A percentile compares a stretch with the other conserved stretches of the same genome.
phyloP scores from a whole-genome alignment of 148 eudicot species.

The Salicornia ramosissima region DNA sequence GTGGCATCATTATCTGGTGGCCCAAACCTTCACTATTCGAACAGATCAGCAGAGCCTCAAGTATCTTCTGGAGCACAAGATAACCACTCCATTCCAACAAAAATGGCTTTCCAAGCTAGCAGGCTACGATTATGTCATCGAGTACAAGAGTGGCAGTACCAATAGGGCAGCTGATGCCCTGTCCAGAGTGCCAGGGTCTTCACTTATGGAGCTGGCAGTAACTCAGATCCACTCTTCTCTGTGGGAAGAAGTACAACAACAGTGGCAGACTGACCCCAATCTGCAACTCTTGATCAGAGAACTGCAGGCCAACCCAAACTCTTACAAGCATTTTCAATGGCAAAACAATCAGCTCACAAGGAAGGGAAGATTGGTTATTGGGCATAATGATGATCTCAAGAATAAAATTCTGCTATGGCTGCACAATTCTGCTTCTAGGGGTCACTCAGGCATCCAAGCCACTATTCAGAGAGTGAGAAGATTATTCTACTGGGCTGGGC shows the following conservation, averaged over 20 bases:
- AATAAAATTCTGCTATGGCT: background rate
- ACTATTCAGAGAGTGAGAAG: background rate
- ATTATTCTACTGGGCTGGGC: background rate
- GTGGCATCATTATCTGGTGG: background rate
- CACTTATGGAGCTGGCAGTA: too few relatives aligned
- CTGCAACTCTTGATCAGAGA: background rate
- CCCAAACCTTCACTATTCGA: background rate
- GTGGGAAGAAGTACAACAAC: too few relatives aligned
- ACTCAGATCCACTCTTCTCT: too few relatives aligned
- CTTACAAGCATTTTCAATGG: background rate
- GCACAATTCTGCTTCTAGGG: background rate
- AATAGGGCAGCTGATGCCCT: too few relatives aligned
- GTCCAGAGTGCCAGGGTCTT: too few relatives aligned
- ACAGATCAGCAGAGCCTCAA: conserved; percentile 1
- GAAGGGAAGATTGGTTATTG: background rate
- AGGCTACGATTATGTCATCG: too few relatives aligned
- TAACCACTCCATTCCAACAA: too few relatives aligned
- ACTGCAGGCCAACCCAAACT: background rate
- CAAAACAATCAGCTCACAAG: background rate
- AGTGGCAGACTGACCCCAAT: background rate
- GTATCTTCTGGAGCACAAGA: background rate
- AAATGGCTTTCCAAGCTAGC: too few relatives aligned
- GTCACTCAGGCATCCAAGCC: background rate
- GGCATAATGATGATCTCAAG: background rate
- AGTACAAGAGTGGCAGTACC: too few relatives aligned